Conservation (phyloP, 2,329 filamentous ascomycete species). For the Talaromyces sp. region DNA sequence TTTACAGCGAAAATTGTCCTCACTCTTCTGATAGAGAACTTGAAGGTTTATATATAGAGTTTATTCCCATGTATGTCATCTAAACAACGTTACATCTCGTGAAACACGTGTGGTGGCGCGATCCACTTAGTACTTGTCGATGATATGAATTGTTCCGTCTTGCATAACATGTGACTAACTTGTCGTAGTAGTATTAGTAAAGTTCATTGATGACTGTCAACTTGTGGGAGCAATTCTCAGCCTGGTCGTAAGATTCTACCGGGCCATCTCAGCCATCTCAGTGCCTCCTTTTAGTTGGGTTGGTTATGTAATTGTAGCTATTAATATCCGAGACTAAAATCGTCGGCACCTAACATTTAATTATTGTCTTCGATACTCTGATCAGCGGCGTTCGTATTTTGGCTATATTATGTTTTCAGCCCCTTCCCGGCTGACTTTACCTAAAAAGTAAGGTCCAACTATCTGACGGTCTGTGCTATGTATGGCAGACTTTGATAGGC, state of each 20-base stretch:
- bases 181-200: not conserved
- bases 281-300: not conserved
- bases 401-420: not conserved
- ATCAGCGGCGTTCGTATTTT: not conserved
- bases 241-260: not conserved
- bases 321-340: not conserved
- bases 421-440: not conserved
- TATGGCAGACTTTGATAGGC: not conserved
- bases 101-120: not conserved
- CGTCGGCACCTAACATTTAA: not conserved
- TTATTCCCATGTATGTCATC: not conserved
- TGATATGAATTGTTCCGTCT: too few species aligned
- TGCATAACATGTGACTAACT: not conserved
- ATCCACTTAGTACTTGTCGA: not conserved
- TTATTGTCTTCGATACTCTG: not conserved
- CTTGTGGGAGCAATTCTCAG: not conserved
- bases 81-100: not conserved
- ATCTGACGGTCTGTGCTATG: not conserved
- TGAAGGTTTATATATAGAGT: too few species aligned
- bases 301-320: not conserved
- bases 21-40: too few species aligned
- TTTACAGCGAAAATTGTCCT: too few species aligned
- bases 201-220: not conserved
- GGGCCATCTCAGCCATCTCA: not conserved
- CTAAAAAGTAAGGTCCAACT: not conserved